These are phyloP conservation scores for Cladorrhinum samala DNA, from an alignment of 495 filamentous ascomycete genomes.

Conservation along the genomic window DNA sequence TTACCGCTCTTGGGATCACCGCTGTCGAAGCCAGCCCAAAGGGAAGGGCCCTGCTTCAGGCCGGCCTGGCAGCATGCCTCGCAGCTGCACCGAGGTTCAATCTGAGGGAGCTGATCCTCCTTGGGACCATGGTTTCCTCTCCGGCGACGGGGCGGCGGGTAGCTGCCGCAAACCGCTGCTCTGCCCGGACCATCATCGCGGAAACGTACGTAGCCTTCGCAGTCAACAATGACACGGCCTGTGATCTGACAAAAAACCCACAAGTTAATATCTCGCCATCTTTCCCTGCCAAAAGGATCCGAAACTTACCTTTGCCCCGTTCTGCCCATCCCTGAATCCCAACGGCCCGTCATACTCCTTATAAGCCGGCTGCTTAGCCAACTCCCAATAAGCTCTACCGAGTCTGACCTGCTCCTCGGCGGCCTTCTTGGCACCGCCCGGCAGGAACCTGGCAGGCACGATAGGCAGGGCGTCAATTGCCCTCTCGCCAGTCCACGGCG, in stretches of 20 bases:
- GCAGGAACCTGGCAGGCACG: conserved; percentile 30
- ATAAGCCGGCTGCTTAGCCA: conserved; percentile 31
- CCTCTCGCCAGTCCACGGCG: conserved; percentile 30
- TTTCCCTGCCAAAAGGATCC: too few relatives aligned
- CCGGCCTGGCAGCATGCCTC: conserved; percentile 15
- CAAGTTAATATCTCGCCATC: too few relatives aligned
- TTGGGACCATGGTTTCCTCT: neutral
- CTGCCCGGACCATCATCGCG: conserved; percentile 6
- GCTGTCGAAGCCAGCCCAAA: conserved; percentile 31
- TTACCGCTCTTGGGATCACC: conserved; percentile 23
- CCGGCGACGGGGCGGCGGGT: neutral
- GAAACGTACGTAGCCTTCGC: conserved; percentile 27
- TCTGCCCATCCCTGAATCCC: conserved; percentile 4
- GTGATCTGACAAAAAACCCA: conserved; percentile 24
- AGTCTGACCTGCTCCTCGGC: conserved; percentile 26
- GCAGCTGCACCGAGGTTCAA: conserved; percentile 28
- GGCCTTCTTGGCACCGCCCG: conserved; percentile 15
- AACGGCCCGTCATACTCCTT: conserved; percentile 32
- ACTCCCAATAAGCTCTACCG: conserved; percentile 34
- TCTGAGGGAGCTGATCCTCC: conserved; percentile 29
- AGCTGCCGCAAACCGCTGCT: conserved; percentile 1
- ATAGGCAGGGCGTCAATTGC: conserved; percentile 26
- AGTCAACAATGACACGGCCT: conserved; percentile 36
- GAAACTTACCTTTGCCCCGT: too few relatives aligned
- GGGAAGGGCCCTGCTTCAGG: conserved; percentile 11